A percentile compares a stretch with the other conserved stretches of the same genome.
These are phyloP conservation scores for Colletotrichum navitas DNA, from an alignment of 2,329 filamentous ascomycete genomes.

Conservation along the genomic window DNA sequence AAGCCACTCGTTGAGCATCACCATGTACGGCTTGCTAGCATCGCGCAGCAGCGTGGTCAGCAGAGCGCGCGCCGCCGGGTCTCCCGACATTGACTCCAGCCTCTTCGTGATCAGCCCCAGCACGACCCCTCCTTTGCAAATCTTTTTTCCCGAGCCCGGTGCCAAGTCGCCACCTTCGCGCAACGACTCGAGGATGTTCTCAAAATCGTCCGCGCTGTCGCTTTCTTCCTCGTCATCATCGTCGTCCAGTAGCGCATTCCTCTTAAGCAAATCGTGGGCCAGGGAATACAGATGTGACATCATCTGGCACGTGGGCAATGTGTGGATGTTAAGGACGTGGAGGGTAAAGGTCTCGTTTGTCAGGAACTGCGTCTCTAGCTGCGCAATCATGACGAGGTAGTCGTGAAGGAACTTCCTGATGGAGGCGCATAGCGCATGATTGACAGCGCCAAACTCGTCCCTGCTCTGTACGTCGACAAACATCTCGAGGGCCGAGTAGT, in stretches of 20 bases:
- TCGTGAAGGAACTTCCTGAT: conserved; percentile 93
- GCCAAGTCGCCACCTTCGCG: conserved; percentile 87
- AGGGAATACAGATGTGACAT: conserved; percentile 90
- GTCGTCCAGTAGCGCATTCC: conserved; percentile 87
- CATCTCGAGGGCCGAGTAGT: conserved; percentile 90
- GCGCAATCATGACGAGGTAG: conserved; percentile 91
- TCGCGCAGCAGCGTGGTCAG: conserved; percentile 87
- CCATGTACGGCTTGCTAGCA: conserved; percentile 94
- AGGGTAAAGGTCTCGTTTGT: conserved; percentile 91
- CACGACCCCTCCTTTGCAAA: conserved; percentile 98
- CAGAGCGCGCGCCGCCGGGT: conserved; percentile 86
- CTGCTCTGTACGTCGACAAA: conserved; percentile 96
- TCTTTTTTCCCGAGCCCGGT: conserved; percentile 84
- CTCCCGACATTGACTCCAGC: conserved; percentile 90
- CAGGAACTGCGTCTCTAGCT: conserved; percentile 92
- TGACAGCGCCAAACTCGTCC: conserved; percentile 93
- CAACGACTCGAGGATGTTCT: conserved; percentile 92
- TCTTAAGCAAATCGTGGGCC: conserved; percentile 87
- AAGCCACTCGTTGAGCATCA: conserved; percentile 98
- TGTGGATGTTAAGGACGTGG: conserved; percentile 92
- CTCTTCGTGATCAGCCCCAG: conserved; percentile 87
- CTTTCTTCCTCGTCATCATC: conserved; percentile 77
- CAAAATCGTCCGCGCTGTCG: conserved; percentile 85
- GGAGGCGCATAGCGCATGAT: conserved; percentile 95
- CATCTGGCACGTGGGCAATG: conserved; percentile 90